phyloP scores from a whole-genome alignment of 176 grass and related monocot species.

The Zoysia japonica region DNA sequence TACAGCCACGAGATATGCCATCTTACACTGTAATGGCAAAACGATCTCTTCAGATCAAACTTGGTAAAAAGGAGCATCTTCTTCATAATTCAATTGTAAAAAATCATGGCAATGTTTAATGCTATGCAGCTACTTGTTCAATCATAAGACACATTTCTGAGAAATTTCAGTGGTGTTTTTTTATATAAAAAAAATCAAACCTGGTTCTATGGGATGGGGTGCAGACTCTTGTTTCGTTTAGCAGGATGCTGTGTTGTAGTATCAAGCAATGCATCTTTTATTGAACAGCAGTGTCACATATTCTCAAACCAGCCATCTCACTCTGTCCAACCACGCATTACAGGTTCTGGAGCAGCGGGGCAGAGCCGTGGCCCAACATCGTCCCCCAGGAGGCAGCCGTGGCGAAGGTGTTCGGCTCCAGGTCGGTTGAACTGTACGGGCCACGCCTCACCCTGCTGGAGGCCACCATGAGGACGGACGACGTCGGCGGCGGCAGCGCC shows the following conservation, averaged over 20 bases:
- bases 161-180: too few species aligned
- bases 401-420: constrained; percentile 84
- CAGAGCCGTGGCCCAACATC: constrained; percentile 83
- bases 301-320: background rate
- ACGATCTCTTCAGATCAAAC: background rate
- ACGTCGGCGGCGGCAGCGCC: constrained; percentile 44
- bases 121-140: background rate
- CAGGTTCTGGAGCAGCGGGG: constrained; percentile 91
- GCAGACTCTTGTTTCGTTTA: background rate
- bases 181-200: background rate
- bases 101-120: background rate
- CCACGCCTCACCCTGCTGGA: constrained; percentile 79
- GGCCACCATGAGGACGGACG: constrained; percentile 80
- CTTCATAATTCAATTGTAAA: background rate
- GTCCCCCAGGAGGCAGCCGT: constrained; percentile 68
- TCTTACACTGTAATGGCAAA: background rate
- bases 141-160: background rate
- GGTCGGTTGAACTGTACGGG: constrained; percentile 71
- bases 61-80: background rate
- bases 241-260: background rate
- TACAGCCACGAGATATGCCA: background rate
- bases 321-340: background rate
- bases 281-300: background rate
- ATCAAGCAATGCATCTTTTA: background rate
- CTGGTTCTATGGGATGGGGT: too few species aligned